phyloP scores from a whole-genome alignment of 768 basidiomycete species.

The Tylopilus sp. region DNA sequence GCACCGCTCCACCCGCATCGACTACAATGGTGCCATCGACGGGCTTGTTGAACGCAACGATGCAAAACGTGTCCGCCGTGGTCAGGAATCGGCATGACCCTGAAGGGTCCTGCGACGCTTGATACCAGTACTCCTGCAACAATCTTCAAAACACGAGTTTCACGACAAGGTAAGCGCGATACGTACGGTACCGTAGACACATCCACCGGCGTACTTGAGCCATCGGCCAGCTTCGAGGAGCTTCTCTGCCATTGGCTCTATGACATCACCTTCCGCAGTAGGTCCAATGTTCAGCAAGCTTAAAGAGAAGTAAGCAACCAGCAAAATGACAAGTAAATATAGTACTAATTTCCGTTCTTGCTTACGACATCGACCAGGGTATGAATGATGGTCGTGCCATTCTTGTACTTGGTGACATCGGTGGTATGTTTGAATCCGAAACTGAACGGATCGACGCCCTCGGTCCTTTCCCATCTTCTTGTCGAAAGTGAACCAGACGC shows the following conservation, averaged over 20 bases:
- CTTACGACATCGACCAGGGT: constrained; percentile 55
- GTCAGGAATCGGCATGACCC: constrained; percentile 44
- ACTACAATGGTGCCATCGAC: constrained; percentile 33
- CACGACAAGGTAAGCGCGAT: not conserved
- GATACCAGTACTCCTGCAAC: constrained; percentile 48
- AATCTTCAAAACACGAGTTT: not conserved
- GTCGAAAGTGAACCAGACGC: constrained; percentile 45
- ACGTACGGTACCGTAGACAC: constrained; percentile 52
- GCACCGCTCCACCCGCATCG: constrained; percentile 29
- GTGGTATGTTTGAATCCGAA: constrained; percentile 48
- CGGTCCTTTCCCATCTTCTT: constrained; percentile 53
- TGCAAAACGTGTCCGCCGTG: constrained; percentile 49
- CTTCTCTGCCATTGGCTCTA: constrained; percentile 44
- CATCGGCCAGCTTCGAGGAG: constrained; percentile 50
- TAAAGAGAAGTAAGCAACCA: not conserved
- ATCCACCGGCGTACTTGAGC: constrained; percentile 48
- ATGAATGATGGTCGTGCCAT: constrained; percentile 45
- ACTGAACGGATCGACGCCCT: constrained; percentile 54
- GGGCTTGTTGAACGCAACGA: constrained; percentile 42
- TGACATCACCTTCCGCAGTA: constrained; percentile 51
- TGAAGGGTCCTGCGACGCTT: constrained; percentile 36
- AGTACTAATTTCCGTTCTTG: constrained; percentile 60
- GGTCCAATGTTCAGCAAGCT: constrained; percentile 55
- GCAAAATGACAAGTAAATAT: not conserved
- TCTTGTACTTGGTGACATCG: constrained; percentile 43